Evolutionary conservation across 2,329 filamentous ascomycete species (phyloP).

Genomic region (Calonectria pseudoreteaudii): DNA sequence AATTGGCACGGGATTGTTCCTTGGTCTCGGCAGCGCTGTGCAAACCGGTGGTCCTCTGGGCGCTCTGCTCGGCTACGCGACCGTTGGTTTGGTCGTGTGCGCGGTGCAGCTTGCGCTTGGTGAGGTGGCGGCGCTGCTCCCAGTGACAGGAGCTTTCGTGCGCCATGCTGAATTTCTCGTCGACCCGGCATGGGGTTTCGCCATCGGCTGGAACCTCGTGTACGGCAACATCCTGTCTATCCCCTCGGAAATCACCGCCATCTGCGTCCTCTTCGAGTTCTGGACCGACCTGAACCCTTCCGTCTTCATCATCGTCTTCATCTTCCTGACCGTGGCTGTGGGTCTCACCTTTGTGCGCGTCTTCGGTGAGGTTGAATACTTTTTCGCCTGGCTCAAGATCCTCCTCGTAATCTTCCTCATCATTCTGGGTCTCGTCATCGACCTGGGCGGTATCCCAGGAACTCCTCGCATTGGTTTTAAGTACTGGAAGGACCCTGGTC

Average conservation of each 20-base stretch:
- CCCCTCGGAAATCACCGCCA: constrained; percentile 62
- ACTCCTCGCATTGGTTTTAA: constrained; percentile 39
- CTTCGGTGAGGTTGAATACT: constrained; percentile 66
- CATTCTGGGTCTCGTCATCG: constrained; percentile 56
- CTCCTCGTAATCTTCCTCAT: constrained; percentile 64
- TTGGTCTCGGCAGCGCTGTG: constrained; percentile 57
- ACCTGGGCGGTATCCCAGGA: constrained; percentile 37
- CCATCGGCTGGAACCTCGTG: constrained; percentile 63
- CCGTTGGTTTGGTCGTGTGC: constrained; percentile 58
- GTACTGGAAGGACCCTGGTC: constrained; percentile 67
- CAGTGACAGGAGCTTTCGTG: constrained; percentile 62
- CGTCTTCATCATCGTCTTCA: constrained; percentile 42
- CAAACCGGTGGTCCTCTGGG: constrained; percentile 50
- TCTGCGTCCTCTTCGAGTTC: constrained; percentile 52
- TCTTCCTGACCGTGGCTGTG: constrained; percentile 37
- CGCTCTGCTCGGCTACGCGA: constrained; percentile 59
- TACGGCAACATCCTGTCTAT: constrained; percentile 63
- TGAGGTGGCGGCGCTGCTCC: constrained; percentile 60
- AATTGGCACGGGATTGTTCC: constrained; percentile 56
- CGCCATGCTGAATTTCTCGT: constrained; percentile 63
- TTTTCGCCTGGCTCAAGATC: constrained; percentile 62
- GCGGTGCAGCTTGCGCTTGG: constrained; percentile 63
- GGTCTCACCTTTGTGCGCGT: constrained; percentile 59
- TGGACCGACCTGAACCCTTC: constrained; percentile 50
- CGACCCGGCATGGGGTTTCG: constrained; percentile 67